A percentile compares a stretch with the other conserved stretches of the same genome.
Evolutionary conservation across 2,329 filamentous ascomycete genomes (phyloP).

Genomic region (Trichoderma harzianum): DNA sequence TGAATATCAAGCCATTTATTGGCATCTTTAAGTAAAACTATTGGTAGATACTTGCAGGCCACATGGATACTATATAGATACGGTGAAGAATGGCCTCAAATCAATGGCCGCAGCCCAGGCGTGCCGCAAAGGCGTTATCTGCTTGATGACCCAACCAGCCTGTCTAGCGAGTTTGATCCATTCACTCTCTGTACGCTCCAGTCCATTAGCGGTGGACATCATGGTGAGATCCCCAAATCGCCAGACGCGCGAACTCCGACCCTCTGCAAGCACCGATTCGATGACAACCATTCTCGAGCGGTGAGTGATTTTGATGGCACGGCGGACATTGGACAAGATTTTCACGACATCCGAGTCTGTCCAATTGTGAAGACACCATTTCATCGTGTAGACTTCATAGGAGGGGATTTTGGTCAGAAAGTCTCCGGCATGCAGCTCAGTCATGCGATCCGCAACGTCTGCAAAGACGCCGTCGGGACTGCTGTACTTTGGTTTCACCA

Average conservation of each 20-base stretch:
- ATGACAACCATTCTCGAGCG: conserved; percentile 35
- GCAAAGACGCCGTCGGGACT: conserved; percentile 29
- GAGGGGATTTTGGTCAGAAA: conserved; percentile 36
- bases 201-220: conserved; percentile 35
- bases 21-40: too few species aligned
- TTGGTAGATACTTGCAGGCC: background rate
- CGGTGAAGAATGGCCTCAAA: background rate
- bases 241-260: conserved; percentile 29
- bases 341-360: conserved; percentile 29
- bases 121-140: background rate
- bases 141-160: conserved; percentile 30
- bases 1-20: background rate
- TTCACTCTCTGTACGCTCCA: conserved; percentile 31
- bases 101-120: conserved; percentile 14
- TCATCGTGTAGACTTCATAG: conserved; percentile 32
- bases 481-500: conserved; percentile 26
- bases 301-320: conserved; percentile 27
- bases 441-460: conserved; percentile 33
- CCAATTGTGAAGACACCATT: conserved; percentile 44
- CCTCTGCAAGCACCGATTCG: conserved; percentile 35
- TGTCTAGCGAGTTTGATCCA: conserved; percentile 30
- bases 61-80: background rate
- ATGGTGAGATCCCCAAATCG: conserved; percentile 42
- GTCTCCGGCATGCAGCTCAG: conserved; percentile 31
- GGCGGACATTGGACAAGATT: conserved; percentile 31